Percentiles rank a stretch among this genome's conserved stretches.
Evolutionary conservation across 805 yeast species (phyloP).

Genomic region (Sungouiella thailandica): DNA sequence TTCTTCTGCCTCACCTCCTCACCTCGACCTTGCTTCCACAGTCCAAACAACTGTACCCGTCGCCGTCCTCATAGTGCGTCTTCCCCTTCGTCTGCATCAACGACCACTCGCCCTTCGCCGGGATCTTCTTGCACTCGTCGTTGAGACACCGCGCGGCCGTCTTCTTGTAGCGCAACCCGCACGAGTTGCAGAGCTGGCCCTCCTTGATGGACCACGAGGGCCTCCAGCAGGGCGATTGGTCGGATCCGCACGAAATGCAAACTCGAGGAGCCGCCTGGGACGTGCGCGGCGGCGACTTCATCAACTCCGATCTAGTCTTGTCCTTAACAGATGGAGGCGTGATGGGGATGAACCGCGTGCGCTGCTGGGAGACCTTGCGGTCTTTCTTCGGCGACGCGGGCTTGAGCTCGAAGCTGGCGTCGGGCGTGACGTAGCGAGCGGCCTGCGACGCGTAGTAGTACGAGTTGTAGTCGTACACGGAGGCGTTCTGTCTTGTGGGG

Average conservation of each 20-base stretch:
- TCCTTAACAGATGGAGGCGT: slow-evolving; percentile 36
- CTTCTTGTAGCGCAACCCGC: slow-evolving; percentile 92
- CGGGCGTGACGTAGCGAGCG: slow-evolving; percentile 8
- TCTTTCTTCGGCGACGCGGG: slow-evolving; percentile 1
- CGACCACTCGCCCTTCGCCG: slow-evolving; percentile 95
- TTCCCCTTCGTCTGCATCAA: slow-evolving; percentile 74
- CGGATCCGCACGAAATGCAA: slow-evolving; percentile 87
- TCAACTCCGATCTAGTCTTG: slow-evolving; percentile 25
- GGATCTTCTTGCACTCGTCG: slow-evolving; percentile 73
- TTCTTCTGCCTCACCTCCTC: too few species aligned
- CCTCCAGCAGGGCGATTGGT: slow-evolving; percentile 96
- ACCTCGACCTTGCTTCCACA: slow-evolving; percentile 42
- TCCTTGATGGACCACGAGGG: slow-evolving; percentile 90
- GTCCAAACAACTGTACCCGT: slow-evolving; percentile 38
- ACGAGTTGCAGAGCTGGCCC: slow-evolving; percentile 95
- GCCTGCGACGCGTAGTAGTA: too few species aligned
- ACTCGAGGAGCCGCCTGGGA: slow-evolving; percentile 39
- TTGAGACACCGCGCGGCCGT: slow-evolving; percentile 88
- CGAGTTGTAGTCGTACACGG: too few species aligned
- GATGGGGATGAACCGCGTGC: slow-evolving; percentile 31
- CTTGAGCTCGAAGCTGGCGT: slow-evolving; percentile 4
- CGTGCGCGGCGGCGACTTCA: slow-evolving; percentile 29
- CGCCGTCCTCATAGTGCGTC: slow-evolving; percentile 34
- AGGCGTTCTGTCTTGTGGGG: too few species aligned
- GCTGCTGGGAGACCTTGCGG: slow-evolving; percentile 3